Conservation (phyloP, 106 monocot genomes). For the Cymbidium sinense region DNA sequence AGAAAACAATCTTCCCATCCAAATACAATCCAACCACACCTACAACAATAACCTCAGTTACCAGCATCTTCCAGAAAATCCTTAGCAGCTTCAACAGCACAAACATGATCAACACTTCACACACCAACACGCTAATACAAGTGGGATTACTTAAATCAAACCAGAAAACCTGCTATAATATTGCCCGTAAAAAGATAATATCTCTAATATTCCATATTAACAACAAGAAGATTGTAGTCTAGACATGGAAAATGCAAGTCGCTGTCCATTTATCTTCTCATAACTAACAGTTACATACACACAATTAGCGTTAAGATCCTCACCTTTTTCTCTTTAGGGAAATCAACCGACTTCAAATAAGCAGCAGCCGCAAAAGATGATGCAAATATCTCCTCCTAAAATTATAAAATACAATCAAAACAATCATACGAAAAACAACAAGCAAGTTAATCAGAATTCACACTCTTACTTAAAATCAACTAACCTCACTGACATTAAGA, state of each 20-base stretch:
- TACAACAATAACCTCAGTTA: neutral
- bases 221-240: neutral
- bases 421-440: neutral
- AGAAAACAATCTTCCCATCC: neutral
- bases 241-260: neutral
- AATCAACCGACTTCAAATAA: constrained; percentile 86
- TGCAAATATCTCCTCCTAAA: constrained; percentile 94
- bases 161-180: neutral
- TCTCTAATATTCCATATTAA: neutral
- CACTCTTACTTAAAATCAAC: constrained; percentile 6
- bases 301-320: neutral
- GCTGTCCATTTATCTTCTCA: neutral
- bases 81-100: neutral
- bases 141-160: neutral
- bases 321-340: constrained; percentile 94
- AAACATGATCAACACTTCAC: neutral
- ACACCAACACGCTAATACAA: neutral
- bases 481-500: constrained; percentile 76
- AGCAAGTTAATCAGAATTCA: neutral
- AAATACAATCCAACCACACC: neutral
- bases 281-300: neutral
- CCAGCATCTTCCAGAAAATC: neutral
- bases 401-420: neutral
- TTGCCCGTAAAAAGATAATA: neutral
- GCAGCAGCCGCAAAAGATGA: constrained; percentile 97